These are phyloP conservation scores for Chlamydomonas urium DNA, from an alignment of 139 green algal genomes.

Conservation along the genomic window DNA sequence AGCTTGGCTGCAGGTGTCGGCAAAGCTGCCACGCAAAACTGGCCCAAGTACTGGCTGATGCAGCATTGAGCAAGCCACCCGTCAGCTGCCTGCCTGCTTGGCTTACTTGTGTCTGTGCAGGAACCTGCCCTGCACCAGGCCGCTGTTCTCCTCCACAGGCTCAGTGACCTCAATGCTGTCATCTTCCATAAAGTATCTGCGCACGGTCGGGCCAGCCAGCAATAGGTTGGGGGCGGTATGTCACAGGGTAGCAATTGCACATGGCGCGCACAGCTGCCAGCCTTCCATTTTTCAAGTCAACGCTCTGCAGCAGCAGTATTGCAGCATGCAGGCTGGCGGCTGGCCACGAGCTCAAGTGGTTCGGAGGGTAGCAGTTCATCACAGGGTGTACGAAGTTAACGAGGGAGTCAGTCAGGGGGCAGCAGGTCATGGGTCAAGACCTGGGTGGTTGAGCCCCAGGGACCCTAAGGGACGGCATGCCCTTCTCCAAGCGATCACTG, in stretches of 20 bases:
- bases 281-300: neutral
- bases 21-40: too few species aligned
- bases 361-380: neutral
- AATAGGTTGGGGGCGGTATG: too few species aligned
- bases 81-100: too few species aligned
- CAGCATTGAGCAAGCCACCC: neutral
- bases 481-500: neutral
- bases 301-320: neutral
- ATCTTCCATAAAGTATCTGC: constrained; percentile 79
- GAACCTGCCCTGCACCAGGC: constrained; percentile 68
- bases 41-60: too few species aligned
- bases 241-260: too few species aligned
- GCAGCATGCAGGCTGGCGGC: neutral
- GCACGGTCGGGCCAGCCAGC: neutral
- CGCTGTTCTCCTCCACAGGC: constrained; percentile 63
- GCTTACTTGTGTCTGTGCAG: constrained; percentile 54
- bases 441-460: neutral
- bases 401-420: neutral
- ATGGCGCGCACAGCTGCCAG: too few species aligned
- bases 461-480: too few species aligned
- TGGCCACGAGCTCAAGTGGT: neutral
- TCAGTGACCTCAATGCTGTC: constrained; percentile 70
- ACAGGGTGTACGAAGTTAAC: neutral
- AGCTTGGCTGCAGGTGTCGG: too few species aligned
- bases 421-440: neutral